A percentile compares a stretch with the other conserved stretches of the same genome.
These are phyloP conservation scores for Penicillium crustosum DNA, from an alignment of 2,329 filamentous ascomycete species.

Conservation along the genomic window DNA sequence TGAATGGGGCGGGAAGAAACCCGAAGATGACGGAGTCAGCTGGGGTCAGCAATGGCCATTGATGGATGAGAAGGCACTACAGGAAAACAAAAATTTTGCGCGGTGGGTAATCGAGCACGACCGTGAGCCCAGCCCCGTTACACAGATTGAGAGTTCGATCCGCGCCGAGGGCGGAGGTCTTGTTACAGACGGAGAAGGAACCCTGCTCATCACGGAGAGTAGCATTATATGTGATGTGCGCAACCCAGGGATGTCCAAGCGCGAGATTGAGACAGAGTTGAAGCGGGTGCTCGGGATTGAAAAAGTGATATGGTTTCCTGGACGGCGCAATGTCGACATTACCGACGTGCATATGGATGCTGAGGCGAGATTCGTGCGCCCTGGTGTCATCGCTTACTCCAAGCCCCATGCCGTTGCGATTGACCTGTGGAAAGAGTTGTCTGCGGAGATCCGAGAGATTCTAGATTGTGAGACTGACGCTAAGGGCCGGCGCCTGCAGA, in stretches of 20 bases:
- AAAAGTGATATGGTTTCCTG: conserved; percentile 33
- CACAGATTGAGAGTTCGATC: conserved; percentile 18
- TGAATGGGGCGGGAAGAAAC: conserved; percentile 27
- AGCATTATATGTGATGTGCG: conserved; percentile 29
- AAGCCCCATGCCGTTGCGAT: conserved; percentile 16
- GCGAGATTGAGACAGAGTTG: conserved; percentile 26
- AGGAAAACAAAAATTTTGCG: conserved; percentile 21
- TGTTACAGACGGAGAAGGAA: conserved; percentile 33
- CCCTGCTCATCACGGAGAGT: conserved; percentile 31
- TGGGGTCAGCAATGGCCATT: conserved; percentile 17
- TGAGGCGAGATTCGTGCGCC: conserved; percentile 27
- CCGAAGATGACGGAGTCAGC: conserved; percentile 15
- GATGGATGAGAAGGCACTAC: conserved; percentile 10
- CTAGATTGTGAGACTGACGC: conserved; percentile 22
- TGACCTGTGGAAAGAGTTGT: conserved; percentile 20
- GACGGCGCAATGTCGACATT: conserved; percentile 27
- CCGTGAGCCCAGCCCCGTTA: conserved; percentile 10
- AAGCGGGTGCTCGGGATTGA: conserved; percentile 25
- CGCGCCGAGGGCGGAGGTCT: conserved; percentile 29
- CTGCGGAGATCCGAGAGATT: conserved; percentile 20
- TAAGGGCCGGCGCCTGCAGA: conserved; percentile 23
- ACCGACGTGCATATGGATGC: conserved; percentile 33
- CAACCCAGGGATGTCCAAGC: conserved; percentile 25
- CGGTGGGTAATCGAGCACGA: conserved; percentile 20
- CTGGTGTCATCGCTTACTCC: conserved; percentile 27